Conservation (phyloP, 2,329 filamentous ascomycete genomes). For the Venturia nashicola region DNA sequence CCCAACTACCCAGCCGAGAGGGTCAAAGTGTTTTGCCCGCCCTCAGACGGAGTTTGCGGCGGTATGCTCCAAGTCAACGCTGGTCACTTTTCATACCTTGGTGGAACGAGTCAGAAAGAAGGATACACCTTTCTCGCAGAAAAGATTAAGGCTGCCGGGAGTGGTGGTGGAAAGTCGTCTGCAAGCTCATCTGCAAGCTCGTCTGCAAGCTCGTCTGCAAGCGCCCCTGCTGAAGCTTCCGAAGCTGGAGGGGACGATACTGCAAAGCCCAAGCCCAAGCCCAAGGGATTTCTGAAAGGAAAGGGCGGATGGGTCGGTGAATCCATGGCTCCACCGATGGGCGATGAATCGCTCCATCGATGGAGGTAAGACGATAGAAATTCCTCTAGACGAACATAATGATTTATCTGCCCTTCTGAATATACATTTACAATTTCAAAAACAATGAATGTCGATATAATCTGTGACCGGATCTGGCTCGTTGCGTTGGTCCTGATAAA, state of each 20-base stretch:
- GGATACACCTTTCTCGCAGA: constrained; percentile 7
- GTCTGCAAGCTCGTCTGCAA: too few species aligned
- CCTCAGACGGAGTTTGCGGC: constrained; percentile 17
- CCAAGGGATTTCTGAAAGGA: background rate
- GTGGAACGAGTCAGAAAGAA: constrained; percentile 2
- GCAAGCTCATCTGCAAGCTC: background rate
- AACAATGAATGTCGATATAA: too few species aligned
- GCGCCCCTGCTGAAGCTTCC: background rate
- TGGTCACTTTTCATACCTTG: constrained; percentile 16
- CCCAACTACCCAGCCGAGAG: constrained; percentile 19
- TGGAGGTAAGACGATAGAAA: too few species aligned
- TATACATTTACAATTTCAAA: too few species aligned
- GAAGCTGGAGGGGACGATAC: too few species aligned
- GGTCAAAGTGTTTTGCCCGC: constrained; percentile 17
- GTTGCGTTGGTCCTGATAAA: too few species aligned
- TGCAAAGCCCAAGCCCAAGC: background rate
- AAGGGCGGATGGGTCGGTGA: background rate
- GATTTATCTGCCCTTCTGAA: background rate
- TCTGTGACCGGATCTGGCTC: too few species aligned
- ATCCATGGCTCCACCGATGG: background rate
- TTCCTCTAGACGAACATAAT: background rate
- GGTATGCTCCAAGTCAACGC: constrained; percentile 16
- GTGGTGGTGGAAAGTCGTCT: background rate
- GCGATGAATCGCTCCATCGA: background rate
- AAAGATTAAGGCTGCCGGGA: constrained; percentile 5